Evolutionary conservation across 2,329 filamentous ascomycete species (phyloP), one percentile per base, ranked within the genome.

Genomic region (Passalora sequoiae): DNA sequence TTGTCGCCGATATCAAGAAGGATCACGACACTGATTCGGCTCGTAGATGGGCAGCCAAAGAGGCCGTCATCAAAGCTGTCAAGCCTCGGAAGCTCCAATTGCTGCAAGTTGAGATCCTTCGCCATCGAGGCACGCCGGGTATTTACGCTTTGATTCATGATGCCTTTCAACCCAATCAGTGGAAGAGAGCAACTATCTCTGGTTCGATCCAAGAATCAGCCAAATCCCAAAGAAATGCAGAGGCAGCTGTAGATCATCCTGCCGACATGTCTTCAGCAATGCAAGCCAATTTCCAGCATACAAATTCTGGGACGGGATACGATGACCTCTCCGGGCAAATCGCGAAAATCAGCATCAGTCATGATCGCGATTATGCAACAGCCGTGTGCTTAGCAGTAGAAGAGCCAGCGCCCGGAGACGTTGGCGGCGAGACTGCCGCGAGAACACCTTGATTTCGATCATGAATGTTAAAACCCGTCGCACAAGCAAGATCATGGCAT

Each of bases 341-440:
- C 38, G 87, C 81, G 10, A 72, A 78, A 57, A 62, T 95, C 32
- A 91, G 84, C 47, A 94, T 96, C 56, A 92, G 84, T 58, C 89
- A 96, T 62, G 89, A 96, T 64, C 82, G 78, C 2, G 83, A 87
- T 6, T 94, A 89, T 66, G 88, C 88, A 7, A 81, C 76, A 15
- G 84, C 84, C 5, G 72, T 83, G 1, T 85, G 82, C 51, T 51
- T 87, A 24, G 79, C 76, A n/a, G 61, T 63, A 4, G 46, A 49
- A 10, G 53, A 57, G 44, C 47, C 57, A 17, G 27, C 41, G 21
- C 33, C 33, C 6, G 52, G 56, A n/a, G 58, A 62, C 43, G 55
- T 60, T 12, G 56, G 58, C 8, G 59, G 59, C 20, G 58, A 62
- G 40, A 50, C 53, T 32, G 53, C 51, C 28, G 53, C 54, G 4